Evolutionary conservation across 225 moss, liverwort and hornwort genomes (phyloP).

Genomic region (Lunularia cruciata): DNA sequence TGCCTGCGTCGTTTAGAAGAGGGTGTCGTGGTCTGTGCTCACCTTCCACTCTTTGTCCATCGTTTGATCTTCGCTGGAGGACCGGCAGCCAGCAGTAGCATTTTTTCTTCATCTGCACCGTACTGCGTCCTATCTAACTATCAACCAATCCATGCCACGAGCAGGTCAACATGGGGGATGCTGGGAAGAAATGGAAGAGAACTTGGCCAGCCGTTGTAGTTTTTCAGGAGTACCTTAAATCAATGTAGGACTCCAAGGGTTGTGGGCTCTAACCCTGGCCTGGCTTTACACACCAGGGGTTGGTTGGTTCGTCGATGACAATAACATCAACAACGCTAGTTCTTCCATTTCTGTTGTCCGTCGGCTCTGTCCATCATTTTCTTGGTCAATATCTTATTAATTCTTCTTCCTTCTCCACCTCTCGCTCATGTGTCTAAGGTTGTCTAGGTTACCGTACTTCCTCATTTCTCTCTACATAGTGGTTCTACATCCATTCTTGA

Average conservation of each 20-base stretch:
- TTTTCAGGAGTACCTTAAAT: conserved; percentile 32
- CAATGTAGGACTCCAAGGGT: conserved; percentile 40
- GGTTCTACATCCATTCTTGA: neutral
- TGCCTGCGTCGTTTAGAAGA: neutral
- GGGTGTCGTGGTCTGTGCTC: neutral
- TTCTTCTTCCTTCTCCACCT: conserved; percentile 10
- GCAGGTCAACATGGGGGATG: conserved; percentile 24
- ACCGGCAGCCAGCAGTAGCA: neutral
- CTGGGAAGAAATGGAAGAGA: conserved; percentile 40
- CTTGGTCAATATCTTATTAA: conserved; percentile 16
- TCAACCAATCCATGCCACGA: conserved; percentile 35
- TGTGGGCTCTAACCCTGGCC: conserved; percentile 46
- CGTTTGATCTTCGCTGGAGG: neutral
- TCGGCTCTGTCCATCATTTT: conserved; percentile 13
- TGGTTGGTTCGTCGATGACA: conserved; percentile 22
- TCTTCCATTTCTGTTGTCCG: conserved; percentile 35
- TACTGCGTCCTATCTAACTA: neutral
- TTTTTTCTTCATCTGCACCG: neutral
- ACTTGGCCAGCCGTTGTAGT: conserved; percentile 10
- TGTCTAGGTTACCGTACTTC: conserved; percentile 28
- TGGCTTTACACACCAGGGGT: conserved; percentile 42
- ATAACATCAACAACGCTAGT: no score
- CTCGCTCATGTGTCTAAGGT: conserved; percentile 18
- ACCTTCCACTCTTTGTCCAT: neutral
- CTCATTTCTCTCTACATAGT: neutral